These are phyloP conservation scores for Taphrina pruni DNA, from an alignment of 1,139 yeast genomes.

Conservation along the genomic window DNA sequence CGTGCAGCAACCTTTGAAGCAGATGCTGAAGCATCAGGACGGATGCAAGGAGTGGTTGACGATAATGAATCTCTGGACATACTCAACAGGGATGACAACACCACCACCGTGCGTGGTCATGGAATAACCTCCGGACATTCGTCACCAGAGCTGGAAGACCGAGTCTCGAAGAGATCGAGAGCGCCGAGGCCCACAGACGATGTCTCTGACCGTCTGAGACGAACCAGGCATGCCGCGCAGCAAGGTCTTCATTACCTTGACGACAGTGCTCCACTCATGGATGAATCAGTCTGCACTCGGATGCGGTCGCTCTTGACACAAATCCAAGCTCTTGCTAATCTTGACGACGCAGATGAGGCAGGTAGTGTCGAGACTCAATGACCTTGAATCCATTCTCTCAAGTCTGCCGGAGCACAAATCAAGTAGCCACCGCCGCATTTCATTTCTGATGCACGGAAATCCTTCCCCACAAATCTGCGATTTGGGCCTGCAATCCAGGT, in stretches of 20 bases:
- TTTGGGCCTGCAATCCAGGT: too few species aligned
- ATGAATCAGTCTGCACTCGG: neutral
- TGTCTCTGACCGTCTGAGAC: constrained; percentile 1
- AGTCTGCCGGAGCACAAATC: too few species aligned
- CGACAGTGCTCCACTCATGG: neutral
- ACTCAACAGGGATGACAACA: too few species aligned
- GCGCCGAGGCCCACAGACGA: neutral
- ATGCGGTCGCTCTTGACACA: neutral
- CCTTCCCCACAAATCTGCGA: neutral
- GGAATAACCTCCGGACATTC: neutral
- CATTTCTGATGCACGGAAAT: neutral
- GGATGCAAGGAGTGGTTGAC: neutral
- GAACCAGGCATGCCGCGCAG: neutral
- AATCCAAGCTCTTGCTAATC: too few species aligned
- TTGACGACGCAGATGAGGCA: too few species aligned
- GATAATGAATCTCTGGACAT: neutral
- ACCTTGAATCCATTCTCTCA: too few species aligned
- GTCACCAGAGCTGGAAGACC: neutral
- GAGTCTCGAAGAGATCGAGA: neutral
- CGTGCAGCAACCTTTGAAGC: neutral
- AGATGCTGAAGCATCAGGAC: neutral
- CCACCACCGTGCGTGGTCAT: too few species aligned
- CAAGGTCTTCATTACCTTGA: neutral
- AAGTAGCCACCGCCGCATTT: neutral
- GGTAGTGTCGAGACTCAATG: too few species aligned